phyloP scores from a whole-genome alignment of 805 yeast species.

The Hemisphaericaspora nanyangensis region DNA sequence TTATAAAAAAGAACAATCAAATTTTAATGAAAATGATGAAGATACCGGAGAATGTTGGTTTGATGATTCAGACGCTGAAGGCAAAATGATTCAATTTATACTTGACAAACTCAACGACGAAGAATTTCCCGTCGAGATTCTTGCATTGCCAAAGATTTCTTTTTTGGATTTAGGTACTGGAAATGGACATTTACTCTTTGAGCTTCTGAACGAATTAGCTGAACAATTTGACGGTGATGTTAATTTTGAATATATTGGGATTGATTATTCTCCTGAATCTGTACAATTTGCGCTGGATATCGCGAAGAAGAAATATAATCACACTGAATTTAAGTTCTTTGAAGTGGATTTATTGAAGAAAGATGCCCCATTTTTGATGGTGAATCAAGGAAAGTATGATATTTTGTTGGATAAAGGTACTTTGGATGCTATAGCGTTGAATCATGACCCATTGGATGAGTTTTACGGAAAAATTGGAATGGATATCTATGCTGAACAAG shows the following conservation, averaged over 20 bases:
- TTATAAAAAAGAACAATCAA: conserved; percentile 66
- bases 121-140: conserved; percentile 16
- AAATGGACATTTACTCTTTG: conserved; percentile 84
- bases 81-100: conserved; percentile 71
- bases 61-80: conserved; percentile 90
- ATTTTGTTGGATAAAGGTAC: conserved; percentile 92
- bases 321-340: conserved; percentile 47
- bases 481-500: conserved; percentile 60
- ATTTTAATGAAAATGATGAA: conserved; percentile 67
- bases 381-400: conserved; percentile 50
- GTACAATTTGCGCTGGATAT: conserved; percentile 68
- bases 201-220: conserved; percentile 61
- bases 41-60: conserved; percentile 98
- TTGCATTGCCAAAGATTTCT: conserved; percentile 22
- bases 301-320: conserved; percentile 36
- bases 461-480: conserved; percentile 46
- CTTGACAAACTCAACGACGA: conserved; percentile 42
- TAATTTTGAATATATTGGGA: conserved; percentile 44
- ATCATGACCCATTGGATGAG: conserved; percentile 45
- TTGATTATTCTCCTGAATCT: conserved; percentile 85
- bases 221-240: conserved; percentile 34
- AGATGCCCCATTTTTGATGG: conserved; percentile 31
- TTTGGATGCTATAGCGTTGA: conserved; percentile 91
- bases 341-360: conserved; percentile 65
- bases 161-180: conserved; percentile 93